Conservation (phyloP, 2,329 filamentous ascomycete species). For the Botryotinia calthae region DNA sequence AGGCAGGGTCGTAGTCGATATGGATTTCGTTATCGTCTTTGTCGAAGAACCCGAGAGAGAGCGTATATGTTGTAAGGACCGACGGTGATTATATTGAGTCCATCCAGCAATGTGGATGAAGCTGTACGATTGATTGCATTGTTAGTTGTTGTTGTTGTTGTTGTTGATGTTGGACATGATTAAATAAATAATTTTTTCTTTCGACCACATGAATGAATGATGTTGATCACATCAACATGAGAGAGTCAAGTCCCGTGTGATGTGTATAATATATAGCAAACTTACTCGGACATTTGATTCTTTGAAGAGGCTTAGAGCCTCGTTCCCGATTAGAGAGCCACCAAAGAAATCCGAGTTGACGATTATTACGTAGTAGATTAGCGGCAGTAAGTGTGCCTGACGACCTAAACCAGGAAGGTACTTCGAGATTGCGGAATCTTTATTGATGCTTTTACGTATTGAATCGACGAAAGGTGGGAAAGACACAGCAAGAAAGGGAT, state of each 20-base stretch:
- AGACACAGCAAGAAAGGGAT: background rate
- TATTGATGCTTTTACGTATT: background rate
- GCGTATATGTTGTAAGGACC: conserved; percentile 17
- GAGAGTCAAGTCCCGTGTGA: background rate
- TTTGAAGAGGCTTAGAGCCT: conserved; percentile 20
- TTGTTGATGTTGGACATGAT: background rate
- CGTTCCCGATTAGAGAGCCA: conserved; percentile 18
- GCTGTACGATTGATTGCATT: conserved; percentile 39
- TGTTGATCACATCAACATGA: background rate
- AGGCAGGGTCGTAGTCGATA: conserved; percentile 42
- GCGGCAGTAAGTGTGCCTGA: conserved; percentile 2
- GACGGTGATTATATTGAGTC: conserved; percentile 45
- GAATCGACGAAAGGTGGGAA: background rate
- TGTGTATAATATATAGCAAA: background rate
- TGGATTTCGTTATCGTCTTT: conserved; percentile 39
- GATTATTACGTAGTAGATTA: conserved; percentile 17
- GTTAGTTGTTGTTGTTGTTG: conserved; percentile 10
- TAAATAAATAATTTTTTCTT: background rate
- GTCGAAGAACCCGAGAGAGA: conserved; percentile 15
- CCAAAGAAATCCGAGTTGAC: conserved; percentile 12
- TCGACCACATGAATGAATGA: background rate
- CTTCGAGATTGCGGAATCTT: background rate
- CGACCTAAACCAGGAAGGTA: conserved; percentile 8
- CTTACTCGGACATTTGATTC: conserved; percentile 21
- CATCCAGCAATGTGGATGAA: conserved; percentile 51